phyloP scores from a whole-genome alignment of 164 flowering plant genomes.

The Dillenia suffruticosa region DNA sequence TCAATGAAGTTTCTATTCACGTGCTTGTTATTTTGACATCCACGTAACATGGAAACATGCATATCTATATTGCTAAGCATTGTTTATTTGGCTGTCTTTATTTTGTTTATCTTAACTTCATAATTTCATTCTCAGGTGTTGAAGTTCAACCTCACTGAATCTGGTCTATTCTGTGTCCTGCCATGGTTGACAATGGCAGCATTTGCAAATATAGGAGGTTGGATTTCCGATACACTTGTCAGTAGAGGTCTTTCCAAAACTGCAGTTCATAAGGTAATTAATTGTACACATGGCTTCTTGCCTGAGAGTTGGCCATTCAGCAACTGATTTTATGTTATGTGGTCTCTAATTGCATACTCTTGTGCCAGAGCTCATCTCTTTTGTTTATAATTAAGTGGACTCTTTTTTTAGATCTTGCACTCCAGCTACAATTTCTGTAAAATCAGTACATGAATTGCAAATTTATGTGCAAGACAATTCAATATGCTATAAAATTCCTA shows the following conservation, averaged over 20 bases:
- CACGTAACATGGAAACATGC: not conserved
- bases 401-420: too few species aligned
- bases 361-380: too few species aligned
- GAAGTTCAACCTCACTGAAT: constrained; percentile 98
- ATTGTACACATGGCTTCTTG: not conserved
- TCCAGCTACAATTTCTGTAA: too few species aligned
- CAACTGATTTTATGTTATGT: not conserved
- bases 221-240: constrained; percentile 97
- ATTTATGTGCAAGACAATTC: too few species aligned
- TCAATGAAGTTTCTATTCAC: too few species aligned
- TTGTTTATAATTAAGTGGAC: too few species aligned
- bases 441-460: too few species aligned
- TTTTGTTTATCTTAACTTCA: not conserved
- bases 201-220: constrained; percentile 97
- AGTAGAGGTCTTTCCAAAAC: constrained; percentile 93
- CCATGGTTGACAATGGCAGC: constrained; percentile 99
- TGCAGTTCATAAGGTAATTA: constrained; percentile 83
- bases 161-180: constrained; percentile 86
- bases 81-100: not conserved
- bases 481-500: not conserved
- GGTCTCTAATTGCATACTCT: too few species aligned
- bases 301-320: not conserved
- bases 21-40: too few species aligned
- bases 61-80: not conserved
- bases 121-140: constrained; percentile 52